Conservation (phyloP, 192 early-diverging fungal genomes). For the Rhizophagus clarus region DNA sequence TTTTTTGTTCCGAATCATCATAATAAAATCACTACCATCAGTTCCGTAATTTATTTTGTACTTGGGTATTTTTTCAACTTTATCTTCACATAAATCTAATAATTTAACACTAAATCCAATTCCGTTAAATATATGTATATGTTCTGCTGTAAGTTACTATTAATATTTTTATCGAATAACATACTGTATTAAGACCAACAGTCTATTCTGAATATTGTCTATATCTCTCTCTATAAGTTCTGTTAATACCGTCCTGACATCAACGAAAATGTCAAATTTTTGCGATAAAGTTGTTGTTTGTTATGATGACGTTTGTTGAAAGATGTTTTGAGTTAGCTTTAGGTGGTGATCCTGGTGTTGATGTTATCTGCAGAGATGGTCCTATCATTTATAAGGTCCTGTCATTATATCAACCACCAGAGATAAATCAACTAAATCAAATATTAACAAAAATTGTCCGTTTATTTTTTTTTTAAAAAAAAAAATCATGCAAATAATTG, state of each 20-base stretch:
- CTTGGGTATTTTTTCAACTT: conserved; percentile 42
- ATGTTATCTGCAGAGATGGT: not conserved
- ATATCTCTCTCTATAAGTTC: conserved; percentile 56
- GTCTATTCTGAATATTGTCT: conserved; percentile 68
- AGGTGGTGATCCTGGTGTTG: conserved; percentile 6
- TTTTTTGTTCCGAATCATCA: conserved; percentile 11
- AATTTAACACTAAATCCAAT: conserved; percentile 66
- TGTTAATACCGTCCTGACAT: conserved; percentile 44
- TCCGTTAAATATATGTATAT: conserved; percentile 66
- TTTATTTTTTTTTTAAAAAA: not conserved
- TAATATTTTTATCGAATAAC: conserved; percentile 65
- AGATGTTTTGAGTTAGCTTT: not conserved
- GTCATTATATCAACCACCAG: conserved; percentile 34
- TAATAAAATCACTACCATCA: conserved; percentile 26
- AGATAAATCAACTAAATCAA: conserved; percentile 34
- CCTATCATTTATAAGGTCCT: no score
- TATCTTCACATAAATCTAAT: conserved; percentile 67
- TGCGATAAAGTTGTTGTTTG: not conserved
- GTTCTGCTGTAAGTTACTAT: conserved; percentile 63
- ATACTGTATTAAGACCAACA: conserved; percentile 75
- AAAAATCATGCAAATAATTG: not conserved
- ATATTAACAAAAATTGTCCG: no score
- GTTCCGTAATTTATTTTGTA: conserved; percentile 19
- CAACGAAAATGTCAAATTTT: conserved; percentile 44
- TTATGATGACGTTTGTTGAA: not conserved